Base-by-base conservation (phyloP, 2,329 filamentous ascomycete genomes). In the Paraphoma sp. region DNA sequence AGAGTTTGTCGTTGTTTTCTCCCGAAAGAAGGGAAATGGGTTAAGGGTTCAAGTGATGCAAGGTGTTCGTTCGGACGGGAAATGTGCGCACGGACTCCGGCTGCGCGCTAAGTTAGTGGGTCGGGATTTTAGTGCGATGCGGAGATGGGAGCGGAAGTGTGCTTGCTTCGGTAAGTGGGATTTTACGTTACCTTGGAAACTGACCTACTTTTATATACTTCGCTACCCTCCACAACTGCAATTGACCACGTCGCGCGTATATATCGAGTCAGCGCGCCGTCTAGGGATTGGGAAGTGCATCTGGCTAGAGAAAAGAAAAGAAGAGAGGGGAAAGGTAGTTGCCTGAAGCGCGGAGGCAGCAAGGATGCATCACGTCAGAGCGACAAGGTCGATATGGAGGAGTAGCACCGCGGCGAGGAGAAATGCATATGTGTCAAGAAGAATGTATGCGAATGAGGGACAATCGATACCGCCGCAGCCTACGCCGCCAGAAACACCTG, bases 21-120 rank as follows among this genome's bases (percentile, higher is more conserved):
- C 14, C 33, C 33, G 9, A 14, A 46, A 47, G 45, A 33, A 33
- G 56, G 54, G 48, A 40, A 46, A 48, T 42, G 17, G 28, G 36
- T 6, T 23, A 23, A 23, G 46, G 10, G 53, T 45, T 28, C 17
- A 48, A 45, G 69, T 67, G 60, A 67, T 72, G 71, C 71, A 74
- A 74, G 71, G 71, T 73, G 70, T 72, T 71, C 63, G 70, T 72
- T 71, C 63, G 51, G 54, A 67, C 53, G 60, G 62, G 56, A 60
- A 55, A 53, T 33, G 42, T 56, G 56, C 48, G 68, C 65, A 67
- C 63, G 63, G 64, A 53, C 63, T n/a, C 51, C 33, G 42, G 48
- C 47, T 36, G 29, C 17, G 38, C 42, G 40, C 51, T 53, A 23
- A 23, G 23, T 23, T 5, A 23, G 23, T 23, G 23, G 23, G 23